Conservation (phyloP, 805 yeast genomes). For the Ogataea nitratoaversa region DNA sequence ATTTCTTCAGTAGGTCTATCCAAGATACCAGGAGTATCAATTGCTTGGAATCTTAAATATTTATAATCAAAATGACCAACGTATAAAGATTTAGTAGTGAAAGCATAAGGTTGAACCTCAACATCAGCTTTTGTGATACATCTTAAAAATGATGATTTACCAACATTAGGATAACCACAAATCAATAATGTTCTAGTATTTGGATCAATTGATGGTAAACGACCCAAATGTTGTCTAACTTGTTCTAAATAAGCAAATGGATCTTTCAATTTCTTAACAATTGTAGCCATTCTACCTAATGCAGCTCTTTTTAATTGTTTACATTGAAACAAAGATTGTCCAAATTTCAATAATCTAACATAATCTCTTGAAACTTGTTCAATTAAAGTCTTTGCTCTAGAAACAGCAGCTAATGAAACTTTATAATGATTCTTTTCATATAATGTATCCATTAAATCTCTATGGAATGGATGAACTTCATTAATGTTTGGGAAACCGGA, state of each 20-base stretch:
- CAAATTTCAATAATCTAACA: conserved; percentile 88
- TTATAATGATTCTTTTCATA: conserved; percentile 98
- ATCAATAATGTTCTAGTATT: conserved; percentile 95
- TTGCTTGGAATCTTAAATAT: conserved; percentile 96
- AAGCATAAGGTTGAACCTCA: conserved; percentile 98
- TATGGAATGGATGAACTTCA: conserved; percentile 97
- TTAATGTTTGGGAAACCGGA: conserved; percentile 93
- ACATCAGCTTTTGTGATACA: conserved; percentile 97
- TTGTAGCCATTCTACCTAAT: conserved; percentile 99
- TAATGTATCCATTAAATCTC: conserved; percentile 95
- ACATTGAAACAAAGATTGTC: conserved; percentile 97
- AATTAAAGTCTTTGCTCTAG: conserved; percentile 87
- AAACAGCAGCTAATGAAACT: conserved; percentile 90
- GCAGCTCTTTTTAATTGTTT: conserved; percentile 98
- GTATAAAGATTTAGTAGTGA: conserved; percentile 94
- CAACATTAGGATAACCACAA: conserved; percentile 99
- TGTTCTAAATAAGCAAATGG: conserved; percentile 92
- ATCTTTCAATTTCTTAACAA: conserved; percentile 91
- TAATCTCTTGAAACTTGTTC: conserved; percentile 97
- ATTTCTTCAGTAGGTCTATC: conserved; percentile 99
- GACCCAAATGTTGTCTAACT: conserved; percentile 98
- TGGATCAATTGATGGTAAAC: conserved; percentile 97
- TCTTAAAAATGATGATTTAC: conserved; percentile 91
- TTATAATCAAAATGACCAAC: conserved; percentile 99
- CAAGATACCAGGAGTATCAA: conserved; percentile 97